A percentile compares a stretch with the other conserved stretches of the same genome.
Conservation (phyloP, 2,329 filamentous ascomycete species). For the Penicillium sp. region DNA sequence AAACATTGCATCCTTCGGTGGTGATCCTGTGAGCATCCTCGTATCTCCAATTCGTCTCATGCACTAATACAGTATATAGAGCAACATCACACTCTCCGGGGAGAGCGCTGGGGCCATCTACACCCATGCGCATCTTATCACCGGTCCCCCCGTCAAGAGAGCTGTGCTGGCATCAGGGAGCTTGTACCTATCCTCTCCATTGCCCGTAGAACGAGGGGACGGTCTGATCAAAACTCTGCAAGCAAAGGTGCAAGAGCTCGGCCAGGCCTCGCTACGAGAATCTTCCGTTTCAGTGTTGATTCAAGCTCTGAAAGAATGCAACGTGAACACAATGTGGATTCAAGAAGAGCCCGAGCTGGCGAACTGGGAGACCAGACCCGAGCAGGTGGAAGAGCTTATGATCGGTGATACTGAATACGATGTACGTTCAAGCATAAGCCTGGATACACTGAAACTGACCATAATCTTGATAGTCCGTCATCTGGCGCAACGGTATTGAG, state of each 20-base stretch:
- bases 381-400: conserved; percentile 36
- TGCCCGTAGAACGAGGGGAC: conserved; percentile 32
- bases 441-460: not conserved
- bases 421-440: conserved; percentile 19
- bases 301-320: conserved; percentile 33
- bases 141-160: conserved; percentile 30
- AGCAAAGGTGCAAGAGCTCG: conserved; percentile 25
- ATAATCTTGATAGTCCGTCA: conserved; percentile 33
- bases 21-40: conserved; percentile 30
- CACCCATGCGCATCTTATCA: conserved; percentile 41
- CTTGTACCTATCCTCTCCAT: conserved; percentile 42
- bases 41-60: not conserved
- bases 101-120: conserved; percentile 48
- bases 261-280: conserved; percentile 26
- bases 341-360: conserved; percentile 36
- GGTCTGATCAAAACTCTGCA: conserved; percentile 29
- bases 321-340: conserved; percentile 42
- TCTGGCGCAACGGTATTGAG: conserved; percentile 45
- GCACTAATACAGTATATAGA: conserved; percentile 18
- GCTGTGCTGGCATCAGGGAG: conserved; percentile 43
- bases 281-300: conserved; percentile 31
- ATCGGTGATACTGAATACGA: conserved; percentile 45
- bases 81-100: conserved; percentile 42
- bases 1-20: conserved; percentile 40
- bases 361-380: conserved; percentile 35